Evolutionary conservation across 1,139 yeast species (phyloP).

Genomic region (Candida anutae): DNA sequence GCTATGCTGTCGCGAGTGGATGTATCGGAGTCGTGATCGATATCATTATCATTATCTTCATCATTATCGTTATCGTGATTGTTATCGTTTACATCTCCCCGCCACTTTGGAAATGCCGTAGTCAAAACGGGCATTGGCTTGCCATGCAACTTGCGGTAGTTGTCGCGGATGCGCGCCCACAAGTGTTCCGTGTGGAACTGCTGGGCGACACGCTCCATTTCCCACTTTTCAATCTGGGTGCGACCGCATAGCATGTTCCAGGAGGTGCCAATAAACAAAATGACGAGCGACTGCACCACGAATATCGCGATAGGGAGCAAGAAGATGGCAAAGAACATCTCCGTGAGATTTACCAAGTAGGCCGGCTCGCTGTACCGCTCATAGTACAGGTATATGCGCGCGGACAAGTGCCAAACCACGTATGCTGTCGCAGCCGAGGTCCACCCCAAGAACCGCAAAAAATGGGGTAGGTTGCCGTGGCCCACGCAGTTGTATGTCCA

Average conservation of each 20-base stretch:
- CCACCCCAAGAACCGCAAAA: slow-evolving; percentile 69
- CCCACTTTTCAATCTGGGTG: slow-evolving; percentile 94
- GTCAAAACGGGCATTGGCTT: slow-evolving; percentile 37
- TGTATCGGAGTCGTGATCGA: background rate
- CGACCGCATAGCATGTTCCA: too few relatives aligned
- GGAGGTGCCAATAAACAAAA: slow-evolving; percentile 56
- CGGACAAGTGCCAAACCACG: slow-evolving; percentile 35
- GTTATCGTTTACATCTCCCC: slow-evolving; percentile 2
- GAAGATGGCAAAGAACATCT: slow-evolving; percentile 49
- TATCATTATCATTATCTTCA: background rate
- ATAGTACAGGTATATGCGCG: slow-evolving; percentile 42
- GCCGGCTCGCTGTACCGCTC: slow-evolving; percentile 49
- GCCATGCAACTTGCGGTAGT: slow-evolving; percentile 37
- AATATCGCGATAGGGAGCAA: slow-evolving; percentile 51
- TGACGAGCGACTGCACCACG: slow-evolving; percentile 48
- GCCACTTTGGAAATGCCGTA: slow-evolving; percentile 17
- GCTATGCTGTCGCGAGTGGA: background rate
- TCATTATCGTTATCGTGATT: slow-evolving; percentile 2
- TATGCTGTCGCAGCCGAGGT: slow-evolving; percentile 50
- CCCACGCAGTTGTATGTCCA: slow-evolving; percentile 89
- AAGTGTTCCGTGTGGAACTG: slow-evolving; percentile 48
- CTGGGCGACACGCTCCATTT: slow-evolving; percentile 68
- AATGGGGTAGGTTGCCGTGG: slow-evolving; percentile 71
- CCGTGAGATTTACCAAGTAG: slow-evolving; percentile 46
- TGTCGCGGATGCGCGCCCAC: slow-evolving; percentile 43